Evolutionary conservation across 352 stramenopile species (phyloP).

Genomic region (Vaucheria bursata): DNA sequence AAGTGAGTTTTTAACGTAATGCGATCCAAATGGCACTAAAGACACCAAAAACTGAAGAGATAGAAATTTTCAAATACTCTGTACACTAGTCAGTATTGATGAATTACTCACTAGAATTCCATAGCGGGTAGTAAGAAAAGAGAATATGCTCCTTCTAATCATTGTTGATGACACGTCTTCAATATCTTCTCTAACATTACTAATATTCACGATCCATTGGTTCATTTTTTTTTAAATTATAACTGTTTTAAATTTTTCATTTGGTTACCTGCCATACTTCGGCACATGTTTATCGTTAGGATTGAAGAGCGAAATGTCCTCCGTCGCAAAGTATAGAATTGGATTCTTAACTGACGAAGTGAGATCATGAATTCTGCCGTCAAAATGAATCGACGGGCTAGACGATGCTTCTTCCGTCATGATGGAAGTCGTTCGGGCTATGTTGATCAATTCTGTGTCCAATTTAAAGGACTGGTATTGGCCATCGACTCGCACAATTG

Average conservation of each 20-base stretch:
- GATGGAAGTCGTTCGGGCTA: too few species aligned
- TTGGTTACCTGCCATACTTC: background rate
- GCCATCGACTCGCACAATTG: too few species aligned
- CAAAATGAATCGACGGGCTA: constrained; percentile 5
- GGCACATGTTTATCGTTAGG: constrained; percentile 10
- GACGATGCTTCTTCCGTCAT: too few species aligned
- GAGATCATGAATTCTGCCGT: background rate
- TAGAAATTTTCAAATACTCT: background rate
- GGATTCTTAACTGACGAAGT: constrained; percentile 1
- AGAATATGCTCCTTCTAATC: background rate
- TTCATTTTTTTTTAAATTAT: background rate
- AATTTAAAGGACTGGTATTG: too few species aligned
- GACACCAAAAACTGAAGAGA: constrained; percentile 30
- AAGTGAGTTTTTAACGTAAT: constrained; percentile 50
- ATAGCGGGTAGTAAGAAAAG: background rate
- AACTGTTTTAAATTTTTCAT: background rate
- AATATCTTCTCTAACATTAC: background rate
- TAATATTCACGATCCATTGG: background rate
- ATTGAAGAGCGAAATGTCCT: constrained; percentile 21
- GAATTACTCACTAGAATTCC: background rate
- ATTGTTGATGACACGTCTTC: background rate
- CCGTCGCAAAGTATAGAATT: constrained; percentile 22
- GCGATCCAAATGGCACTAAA: constrained; percentile 46
- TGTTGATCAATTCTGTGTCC: too few species aligned
- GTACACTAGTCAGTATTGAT: background rate